Evolutionary conservation across 805 yeast genomes (phyloP), one percentile per base, ranked within the genome.

Genomic region (Pichia exigua): DNA sequence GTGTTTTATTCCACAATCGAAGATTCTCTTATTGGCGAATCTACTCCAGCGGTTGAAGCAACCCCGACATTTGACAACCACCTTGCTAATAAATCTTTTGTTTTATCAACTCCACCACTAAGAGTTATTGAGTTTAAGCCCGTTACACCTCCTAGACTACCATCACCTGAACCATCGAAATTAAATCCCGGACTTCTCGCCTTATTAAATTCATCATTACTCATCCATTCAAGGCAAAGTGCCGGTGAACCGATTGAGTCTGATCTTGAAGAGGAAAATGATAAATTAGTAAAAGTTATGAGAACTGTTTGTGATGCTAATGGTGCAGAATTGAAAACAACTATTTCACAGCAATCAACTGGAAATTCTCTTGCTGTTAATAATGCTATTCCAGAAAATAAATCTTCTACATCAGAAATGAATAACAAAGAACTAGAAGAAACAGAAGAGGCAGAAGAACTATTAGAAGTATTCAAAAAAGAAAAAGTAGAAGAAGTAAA

Each of bases 81-180:
- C 4, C n/a, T 17, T 17, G n/a, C 32, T 1, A 43, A 21, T 27
- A n/a, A 35, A 35, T 35, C 39, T 35, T 35, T 35, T 35, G 39
- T 40, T 27, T 17, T 35, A 15, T 30, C 48, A 21, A 45, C 48
- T 7, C 39, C 45, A 9, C 20, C 41, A 18, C 30, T 8, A 11
- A 44, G 41, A n/a, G 17, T 28, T 4, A 46, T 46, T 8, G 32
- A 42, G 11, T 56, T 53, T 17, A 56, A 54, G 22, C 42, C 49
- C 8, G 35, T 48, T 7, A 45, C 59, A 6, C 61, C 61, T n/a
- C 56, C 59, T 20, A 53, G 47, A 15, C 57, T 53, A 8, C 55
- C 59, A 5, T 57, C 62, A 3, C 63, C 67, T 2, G 63, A 64
- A 44, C 65, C 68, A 11, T 61, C 69, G 2, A 45, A 22, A 13